A percentile compares a stretch with the other conserved stretches of the same genome.
phyloP scores from a whole-genome alignment of 352 stramenopile genomes.

The Pythium folliculosum region DNA sequence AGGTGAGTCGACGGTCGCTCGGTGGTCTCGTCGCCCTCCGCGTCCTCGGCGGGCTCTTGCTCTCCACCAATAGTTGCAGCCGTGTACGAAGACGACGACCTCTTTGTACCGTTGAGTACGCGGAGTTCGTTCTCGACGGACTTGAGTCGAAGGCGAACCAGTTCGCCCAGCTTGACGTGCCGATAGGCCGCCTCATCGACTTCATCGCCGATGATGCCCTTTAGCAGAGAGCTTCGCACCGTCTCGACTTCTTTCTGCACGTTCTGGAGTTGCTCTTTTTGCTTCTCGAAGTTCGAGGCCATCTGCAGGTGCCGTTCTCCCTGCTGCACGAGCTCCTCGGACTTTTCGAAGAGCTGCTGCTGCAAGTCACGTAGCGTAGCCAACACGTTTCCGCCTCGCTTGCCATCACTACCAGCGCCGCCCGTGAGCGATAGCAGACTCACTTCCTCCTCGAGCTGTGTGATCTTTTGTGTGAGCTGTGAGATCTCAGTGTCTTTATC shows the following conservation, averaged over 20 bases:
- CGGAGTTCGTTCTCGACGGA: slow-evolving; percentile 56
- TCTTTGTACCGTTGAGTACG: slow-evolving; percentile 37
- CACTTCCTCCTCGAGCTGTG: slow-evolving; percentile 56
- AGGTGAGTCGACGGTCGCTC: slow-evolving; percentile 36
- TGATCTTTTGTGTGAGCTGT: slow-evolving; percentile 38
- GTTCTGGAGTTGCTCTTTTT: slow-evolving; percentile 43
- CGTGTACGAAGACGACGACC: not conserved
- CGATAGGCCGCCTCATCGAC: slow-evolving; percentile 65
- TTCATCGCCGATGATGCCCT: slow-evolving; percentile 50
- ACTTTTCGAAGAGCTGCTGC: slow-evolving; percentile 73
- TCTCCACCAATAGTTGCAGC: not conserved
- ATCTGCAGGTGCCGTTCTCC: slow-evolving; percentile 68
- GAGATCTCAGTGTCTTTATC: slow-evolving; percentile 41
- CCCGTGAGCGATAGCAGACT: slow-evolving; percentile 41
- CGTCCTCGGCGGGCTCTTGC: not conserved
- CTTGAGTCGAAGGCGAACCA: slow-evolving; percentile 73
- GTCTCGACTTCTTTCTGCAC: slow-evolving; percentile 53
- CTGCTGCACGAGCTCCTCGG: slow-evolving; percentile 70
- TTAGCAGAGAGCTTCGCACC: slow-evolving; percentile 53
- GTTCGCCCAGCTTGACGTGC: slow-evolving; percentile 68
- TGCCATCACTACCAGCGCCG: slow-evolving; percentile 20
- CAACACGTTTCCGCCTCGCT: slow-evolving; percentile 23
- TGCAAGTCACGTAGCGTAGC: slow-evolving; percentile 52
- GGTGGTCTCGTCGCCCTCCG: not conserved
- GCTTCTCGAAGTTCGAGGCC: slow-evolving; percentile 42